A percentile compares a stretch with the other conserved stretches of the same genome.
Evolutionary conservation across 2,329 filamentous ascomycete species (phyloP).

Genomic region (Daldinia sp.): DNA sequence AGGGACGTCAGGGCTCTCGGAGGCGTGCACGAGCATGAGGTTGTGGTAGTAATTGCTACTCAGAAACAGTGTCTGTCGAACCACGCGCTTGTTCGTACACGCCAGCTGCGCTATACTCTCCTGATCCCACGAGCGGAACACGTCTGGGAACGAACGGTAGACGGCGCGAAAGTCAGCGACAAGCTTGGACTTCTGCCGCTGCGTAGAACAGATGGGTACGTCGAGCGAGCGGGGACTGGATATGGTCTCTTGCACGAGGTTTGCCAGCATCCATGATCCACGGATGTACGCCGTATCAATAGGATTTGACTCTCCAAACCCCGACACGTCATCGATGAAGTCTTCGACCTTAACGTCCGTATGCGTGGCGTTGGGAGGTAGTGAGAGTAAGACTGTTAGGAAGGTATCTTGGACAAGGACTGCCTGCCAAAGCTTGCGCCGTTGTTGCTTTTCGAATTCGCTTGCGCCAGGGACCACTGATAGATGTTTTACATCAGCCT

Average conservation of each 20-base stretch:
- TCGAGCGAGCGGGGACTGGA: slow-evolving; percentile 80
- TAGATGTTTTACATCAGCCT: slow-evolving; percentile 20
- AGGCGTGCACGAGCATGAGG: slow-evolving; percentile 81
- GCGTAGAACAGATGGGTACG: slow-evolving; percentile 76
- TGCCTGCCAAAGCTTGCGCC: slow-evolving; percentile 85
- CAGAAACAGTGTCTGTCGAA: slow-evolving; percentile 81
- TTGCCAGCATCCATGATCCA: slow-evolving; percentile 82
- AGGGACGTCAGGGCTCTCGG: slow-evolving; percentile 72
- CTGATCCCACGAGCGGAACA: slow-evolving; percentile 76
- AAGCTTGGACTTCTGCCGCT: slow-evolving; percentile 76
- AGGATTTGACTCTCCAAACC: slow-evolving; percentile 70
- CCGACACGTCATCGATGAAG: slow-evolving; percentile 71
- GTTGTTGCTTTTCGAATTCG: slow-evolving; percentile 80
- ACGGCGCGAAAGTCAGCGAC: slow-evolving; percentile 77
- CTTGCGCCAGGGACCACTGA: slow-evolving; percentile 73
- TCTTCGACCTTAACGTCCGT: slow-evolving; percentile 83
- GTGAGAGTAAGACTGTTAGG: slow-evolving; percentile 79
- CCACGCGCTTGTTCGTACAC: slow-evolving; percentile 71
- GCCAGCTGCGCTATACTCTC: slow-evolving; percentile 69
- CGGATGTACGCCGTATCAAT: slow-evolving; percentile 78
- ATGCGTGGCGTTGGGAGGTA: slow-evolving; percentile 82
- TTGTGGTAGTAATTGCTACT: slow-evolving; percentile 88
- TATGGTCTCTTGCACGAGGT: slow-evolving; percentile 81
- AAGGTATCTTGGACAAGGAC: slow-evolving; percentile 86
- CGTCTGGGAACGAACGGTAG: slow-evolving; percentile 77